Evolutionary conservation across 345 rosid genomes (phyloP).

Genomic region (Hirschfeldia incana): DNA sequence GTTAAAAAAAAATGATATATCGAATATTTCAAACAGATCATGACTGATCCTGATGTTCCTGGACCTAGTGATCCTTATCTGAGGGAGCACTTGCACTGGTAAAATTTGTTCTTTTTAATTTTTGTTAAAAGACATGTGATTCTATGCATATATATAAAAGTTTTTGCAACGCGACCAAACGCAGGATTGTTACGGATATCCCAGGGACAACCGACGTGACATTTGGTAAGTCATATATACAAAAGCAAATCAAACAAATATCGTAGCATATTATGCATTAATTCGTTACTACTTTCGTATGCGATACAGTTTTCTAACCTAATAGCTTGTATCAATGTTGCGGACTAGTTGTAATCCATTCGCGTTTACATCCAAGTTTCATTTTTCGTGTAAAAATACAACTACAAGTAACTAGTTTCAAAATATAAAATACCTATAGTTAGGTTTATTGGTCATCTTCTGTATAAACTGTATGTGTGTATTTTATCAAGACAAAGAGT

Average conservation of each 20-base stretch:
- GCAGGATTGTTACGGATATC: slow-evolving; percentile 90
- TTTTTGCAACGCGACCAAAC: slow-evolving; percentile 35
- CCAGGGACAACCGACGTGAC: slow-evolving; percentile 95
- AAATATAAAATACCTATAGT: not conserved
- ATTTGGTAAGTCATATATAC: slow-evolving; percentile 58
- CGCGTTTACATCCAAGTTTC: not conserved
- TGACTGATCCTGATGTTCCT: slow-evolving; percentile 99
- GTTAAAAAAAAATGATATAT: not conserved
- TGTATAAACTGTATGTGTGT: not conserved
- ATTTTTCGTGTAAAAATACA: not conserved
- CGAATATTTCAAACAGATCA: slow-evolving; percentile 50
- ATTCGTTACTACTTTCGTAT: not conserved
- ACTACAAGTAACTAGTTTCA: not conserved
- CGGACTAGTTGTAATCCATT: not conserved
- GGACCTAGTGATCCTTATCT: slow-evolving; percentile 97
- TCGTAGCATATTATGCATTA: not conserved
- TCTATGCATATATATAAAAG: not conserved
- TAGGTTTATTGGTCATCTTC: not conserved
- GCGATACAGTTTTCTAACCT: not conserved
- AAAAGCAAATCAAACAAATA: not conserved
- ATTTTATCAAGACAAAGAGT: not conserved
- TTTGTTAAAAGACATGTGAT: not conserved
- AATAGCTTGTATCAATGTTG: not conserved
- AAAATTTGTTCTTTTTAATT: slow-evolving; percentile 1
- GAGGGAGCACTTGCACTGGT: slow-evolving; percentile 96